phyloP scores from a whole-genome alignment of 2,329 filamentous ascomycete genomes.

The Alternaria brassicicola region DNA sequence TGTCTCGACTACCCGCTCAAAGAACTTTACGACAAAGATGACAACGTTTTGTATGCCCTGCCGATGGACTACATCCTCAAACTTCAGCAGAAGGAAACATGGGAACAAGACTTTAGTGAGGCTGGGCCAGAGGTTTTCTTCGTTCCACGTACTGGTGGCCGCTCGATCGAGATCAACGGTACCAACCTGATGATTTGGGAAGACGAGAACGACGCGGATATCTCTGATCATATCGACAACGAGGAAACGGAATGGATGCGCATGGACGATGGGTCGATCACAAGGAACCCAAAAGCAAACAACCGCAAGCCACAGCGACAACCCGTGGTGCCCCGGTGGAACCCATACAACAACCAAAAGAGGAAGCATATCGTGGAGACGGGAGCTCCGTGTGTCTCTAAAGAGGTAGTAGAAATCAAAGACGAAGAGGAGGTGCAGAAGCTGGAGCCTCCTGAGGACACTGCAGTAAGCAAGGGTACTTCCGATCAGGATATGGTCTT shows the following conservation, averaged over 20 bases:
- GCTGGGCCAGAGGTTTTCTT: constrained; percentile 35
- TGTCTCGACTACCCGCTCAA: constrained; percentile 46
- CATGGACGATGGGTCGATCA: constrained; percentile 47
- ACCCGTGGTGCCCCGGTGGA: constrained; percentile 39
- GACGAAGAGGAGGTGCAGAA: constrained; percentile 20
- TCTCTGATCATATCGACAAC: constrained; percentile 47
- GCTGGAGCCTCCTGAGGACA: constrained; percentile 12
- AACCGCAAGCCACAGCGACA: constrained; percentile 40
- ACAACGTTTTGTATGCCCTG: constrained; percentile 47
- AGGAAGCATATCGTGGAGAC: constrained; percentile 31
- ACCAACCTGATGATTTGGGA: constrained; percentile 51
- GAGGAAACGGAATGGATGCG: constrained; percentile 46
- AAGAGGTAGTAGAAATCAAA: constrained; percentile 26
- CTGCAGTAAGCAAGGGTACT: constrained; percentile 10
- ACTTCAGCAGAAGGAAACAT: constrained; percentile 48
- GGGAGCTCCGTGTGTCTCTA: constrained; percentile 28
- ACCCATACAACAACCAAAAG: constrained; percentile 41
- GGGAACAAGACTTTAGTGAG: constrained; percentile 43
- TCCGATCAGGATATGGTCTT: constrained; percentile 29
- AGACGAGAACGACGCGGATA: constrained; percentile 47
- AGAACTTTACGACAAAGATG: constrained; percentile 47
- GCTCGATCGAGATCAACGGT: constrained; percentile 46
- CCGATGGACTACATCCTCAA: constrained; percentile 49
- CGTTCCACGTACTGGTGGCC: constrained; percentile 48
- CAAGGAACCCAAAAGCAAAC: constrained; percentile 44